phyloP scores from a whole-genome alignment of 2,329 filamentous ascomycete genomes.

The Blastomyces percursus region DNA sequence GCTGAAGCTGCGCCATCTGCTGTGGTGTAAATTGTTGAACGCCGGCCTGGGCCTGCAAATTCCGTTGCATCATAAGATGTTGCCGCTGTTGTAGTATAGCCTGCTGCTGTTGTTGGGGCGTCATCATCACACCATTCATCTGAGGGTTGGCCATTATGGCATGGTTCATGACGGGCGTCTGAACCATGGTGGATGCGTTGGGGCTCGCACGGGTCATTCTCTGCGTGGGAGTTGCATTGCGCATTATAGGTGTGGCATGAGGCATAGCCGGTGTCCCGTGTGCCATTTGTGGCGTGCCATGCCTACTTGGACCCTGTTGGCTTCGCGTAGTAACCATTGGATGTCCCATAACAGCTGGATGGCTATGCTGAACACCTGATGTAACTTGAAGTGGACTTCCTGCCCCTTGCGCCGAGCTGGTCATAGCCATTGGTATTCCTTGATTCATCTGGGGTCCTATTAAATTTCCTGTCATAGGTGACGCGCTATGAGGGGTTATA shows the following conservation, averaged over 20 bases:
- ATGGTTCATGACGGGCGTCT: constrained; percentile 37
- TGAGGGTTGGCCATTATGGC: constrained; percentile 32
- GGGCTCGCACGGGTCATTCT: constrained; percentile 39
- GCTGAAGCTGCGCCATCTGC: constrained; percentile 32
- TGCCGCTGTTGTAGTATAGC: constrained; percentile 31
- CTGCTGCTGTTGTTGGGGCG: constrained; percentile 30
- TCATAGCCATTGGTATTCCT: constrained; percentile 36
- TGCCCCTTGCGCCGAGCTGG: constrained; percentile 35
- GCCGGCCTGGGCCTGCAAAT: constrained; percentile 11
- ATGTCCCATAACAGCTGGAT: constrained; percentile 36
- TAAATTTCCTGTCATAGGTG: constrained; percentile 32
- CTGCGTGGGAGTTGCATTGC: constrained; percentile 38
- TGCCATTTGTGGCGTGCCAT: constrained; percentile 39
- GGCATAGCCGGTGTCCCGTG: constrained; percentile 37
- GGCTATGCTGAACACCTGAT: constrained; percentile 37
- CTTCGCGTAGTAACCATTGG: constrained; percentile 37
- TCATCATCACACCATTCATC: constrained; percentile 29
- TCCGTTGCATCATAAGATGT: constrained; percentile 19
- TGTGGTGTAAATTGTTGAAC: constrained; percentile 31
- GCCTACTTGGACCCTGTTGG: constrained; percentile 37
- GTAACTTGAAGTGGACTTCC: constrained; percentile 37
- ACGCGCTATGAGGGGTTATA: constrained; percentile 38
- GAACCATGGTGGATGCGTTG: constrained; percentile 30
- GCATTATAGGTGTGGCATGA: constrained; percentile 39
- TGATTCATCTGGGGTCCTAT: constrained; percentile 28